Evolutionary conservation across 2,329 filamentous ascomycete genomes (phyloP), one percentile per base, ranked within the genome.

Genomic region (Cryphonectria nitschkei): DNA sequence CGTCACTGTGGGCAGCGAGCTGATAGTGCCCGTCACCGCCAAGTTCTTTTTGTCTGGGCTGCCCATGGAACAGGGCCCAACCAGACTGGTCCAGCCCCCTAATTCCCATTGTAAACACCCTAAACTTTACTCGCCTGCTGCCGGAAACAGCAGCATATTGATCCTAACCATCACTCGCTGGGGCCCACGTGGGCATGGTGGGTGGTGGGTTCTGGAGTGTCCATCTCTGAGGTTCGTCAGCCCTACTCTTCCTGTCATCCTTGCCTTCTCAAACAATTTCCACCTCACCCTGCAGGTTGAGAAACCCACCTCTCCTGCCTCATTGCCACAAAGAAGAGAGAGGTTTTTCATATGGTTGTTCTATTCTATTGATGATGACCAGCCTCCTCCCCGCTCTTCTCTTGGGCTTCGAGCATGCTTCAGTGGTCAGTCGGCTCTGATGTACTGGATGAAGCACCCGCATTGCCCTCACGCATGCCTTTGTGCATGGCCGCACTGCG

Each of bases 191-290:
- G 54, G 54, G 54, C 14, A 32, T 58, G 16, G 54, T 58, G 26
- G 54, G 54, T 58, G 54, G 54, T 34, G 54, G 54, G 52, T 56
- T 56, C 26, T 56, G 11, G 26, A 58, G 54, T 58, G 7, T 61
- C 58, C 58, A 61, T 61, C 34, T 61, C 34, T 26, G 11, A 61
- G 19, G 54, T 61, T 61, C 58, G 58, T 61, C 58, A 61, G 58
- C 58, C 58, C 58, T 61, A 61, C 32, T 58, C 26, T 54, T 26
- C 50, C 29, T 8, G n/a, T 54, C 22, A 34, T 34, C 56, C 56
- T 14, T 61, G 58, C 32, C 32, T 34, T 22, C 22, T 34, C 14
- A 37, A 37, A n/a, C 29, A 61, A 13, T 39, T 61, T 61, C 22
- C 58, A n/a, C 19, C 3, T n/a, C 58, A n/a, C 16, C 58, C 34